Evolutionary conservation across 331 rosid genomes (phyloP), one percentile per base, ranked within the genome.

Genomic region (Cydonia oblonga): DNA sequence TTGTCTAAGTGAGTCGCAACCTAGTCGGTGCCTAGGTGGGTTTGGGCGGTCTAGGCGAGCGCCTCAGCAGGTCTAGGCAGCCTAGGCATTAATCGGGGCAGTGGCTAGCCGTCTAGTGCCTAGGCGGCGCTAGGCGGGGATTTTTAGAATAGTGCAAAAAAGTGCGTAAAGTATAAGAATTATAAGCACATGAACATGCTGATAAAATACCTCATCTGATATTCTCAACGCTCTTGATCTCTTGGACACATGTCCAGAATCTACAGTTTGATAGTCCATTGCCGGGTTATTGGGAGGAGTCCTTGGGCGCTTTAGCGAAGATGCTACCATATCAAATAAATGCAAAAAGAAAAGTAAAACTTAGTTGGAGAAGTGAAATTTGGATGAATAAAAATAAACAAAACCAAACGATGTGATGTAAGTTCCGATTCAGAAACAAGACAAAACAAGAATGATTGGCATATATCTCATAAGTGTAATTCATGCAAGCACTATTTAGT

Each of bases 161-260:
- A 2, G 38, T 42, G 53, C 44, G 57, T 16, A 1, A 11, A 6
- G 16, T 15, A 66, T 24, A 7, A 23, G 13, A 24, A 40, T 24
- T 25, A 24, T 23, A 42, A 40, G 33, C 15, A 65, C 32, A 20
- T 19, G 35, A 33, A 67, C 35, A 67, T 46, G 9, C 20, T 40
- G 28, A 49, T 66, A n/a, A 59, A 14, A 49, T 53, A 77, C 76
- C 81, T 53, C 66, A 49, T 64, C 76, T 40, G 66, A 28, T 28
- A 59, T 22, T 25, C 80, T 76, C n/a, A 66, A 38, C n/a, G 42
- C 7, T 61, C 70, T 76, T 70, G 54, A 53, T 70, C 75, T 62
- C 75, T 52, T 70, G 30, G 64, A 8, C 24, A 65, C 33, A 13
- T 25, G 66, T 77, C 61, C 66, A 63, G 59, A 46, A 35, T 35